These are phyloP conservation scores for Venturia oleaginea DNA, from an alignment of 2,329 filamentous ascomycete species.

Conservation along the genomic window DNA sequence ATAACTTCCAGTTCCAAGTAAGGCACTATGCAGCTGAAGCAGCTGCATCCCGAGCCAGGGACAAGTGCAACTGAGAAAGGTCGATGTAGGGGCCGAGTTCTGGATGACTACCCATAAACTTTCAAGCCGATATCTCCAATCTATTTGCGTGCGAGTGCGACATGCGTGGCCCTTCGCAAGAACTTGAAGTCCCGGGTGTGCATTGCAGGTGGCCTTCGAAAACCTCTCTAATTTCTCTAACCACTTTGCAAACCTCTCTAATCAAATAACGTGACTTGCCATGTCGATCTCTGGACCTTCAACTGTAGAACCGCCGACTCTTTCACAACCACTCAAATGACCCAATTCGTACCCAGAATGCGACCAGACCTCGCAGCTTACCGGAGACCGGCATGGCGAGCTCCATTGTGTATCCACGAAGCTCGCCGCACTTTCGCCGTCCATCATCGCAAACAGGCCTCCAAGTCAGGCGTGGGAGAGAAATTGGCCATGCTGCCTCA, in stretches of 20 bases:
- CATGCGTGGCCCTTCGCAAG: neutral
- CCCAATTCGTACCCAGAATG: neutral
- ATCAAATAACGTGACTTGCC: neutral
- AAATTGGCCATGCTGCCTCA: neutral
- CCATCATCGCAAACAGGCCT: neutral
- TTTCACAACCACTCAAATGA: neutral
- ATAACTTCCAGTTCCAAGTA: neutral
- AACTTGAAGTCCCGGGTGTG: neutral
- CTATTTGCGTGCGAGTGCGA: neutral
- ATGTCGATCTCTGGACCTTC: neutral
- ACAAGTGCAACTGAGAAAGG: neutral
- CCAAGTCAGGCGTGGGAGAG: neutral
- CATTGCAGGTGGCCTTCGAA: neutral
- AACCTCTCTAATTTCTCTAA: no score
- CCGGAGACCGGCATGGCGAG: neutral
- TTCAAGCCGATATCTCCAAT: neutral
- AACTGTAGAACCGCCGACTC: neutral
- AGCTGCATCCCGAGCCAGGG: neutral
- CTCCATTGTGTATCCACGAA: slow-evolving; percentile 3
- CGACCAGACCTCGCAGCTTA: neutral
- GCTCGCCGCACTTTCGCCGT: neutral
- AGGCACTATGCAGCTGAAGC: neutral
- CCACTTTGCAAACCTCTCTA: no score
- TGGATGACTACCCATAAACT: neutral
- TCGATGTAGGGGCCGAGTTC: no score